phyloP scores from a whole-genome alignment of 1,284 basidiomycete genomes.

The Apiotrichum akiyoshidainum region DNA sequence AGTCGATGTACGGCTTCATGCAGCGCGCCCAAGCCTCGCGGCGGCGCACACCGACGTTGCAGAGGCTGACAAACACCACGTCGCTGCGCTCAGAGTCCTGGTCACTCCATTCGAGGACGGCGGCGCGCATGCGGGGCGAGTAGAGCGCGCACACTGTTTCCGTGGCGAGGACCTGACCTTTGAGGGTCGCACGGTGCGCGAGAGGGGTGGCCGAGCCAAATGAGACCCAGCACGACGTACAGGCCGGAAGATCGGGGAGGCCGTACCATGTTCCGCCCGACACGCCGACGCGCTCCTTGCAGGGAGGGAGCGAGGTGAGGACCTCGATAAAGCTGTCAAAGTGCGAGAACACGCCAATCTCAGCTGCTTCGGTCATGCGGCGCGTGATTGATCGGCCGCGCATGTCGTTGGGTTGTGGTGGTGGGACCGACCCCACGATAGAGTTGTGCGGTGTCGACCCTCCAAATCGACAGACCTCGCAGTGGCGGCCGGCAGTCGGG shows the following conservation, averaged over 20 bases:
- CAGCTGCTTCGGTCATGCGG: neutral
- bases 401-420: no score
- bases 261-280: slow-evolving; percentile 1
- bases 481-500: neutral
- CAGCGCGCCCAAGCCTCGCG: neutral
- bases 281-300: neutral
- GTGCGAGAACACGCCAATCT: neutral
- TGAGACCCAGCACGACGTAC: slow-evolving; percentile 1
- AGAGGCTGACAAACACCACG: neutral
- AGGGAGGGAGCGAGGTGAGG: slow-evolving; percentile 1
- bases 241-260: neutral
- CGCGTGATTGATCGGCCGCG: neutral
- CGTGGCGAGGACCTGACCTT: neutral
- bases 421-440: neutral
- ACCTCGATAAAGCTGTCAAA: slow-evolving; percentile 1
- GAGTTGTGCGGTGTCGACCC: neutral
- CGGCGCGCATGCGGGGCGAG: neutral
- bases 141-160: slow-evolving; percentile 3
- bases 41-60: neutral
- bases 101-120: neutral
- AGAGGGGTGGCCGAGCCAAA: neutral
- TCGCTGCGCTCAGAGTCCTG: neutral
- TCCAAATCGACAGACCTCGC: slow-evolving; percentile 1
- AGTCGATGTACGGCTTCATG: neutral
- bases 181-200: neutral